Evolutionary conservation across 495 filamentous ascomycete genomes (phyloP), one percentile per base, ranked within the genome.

Genomic region (Talaromyces borbonicus): DNA sequence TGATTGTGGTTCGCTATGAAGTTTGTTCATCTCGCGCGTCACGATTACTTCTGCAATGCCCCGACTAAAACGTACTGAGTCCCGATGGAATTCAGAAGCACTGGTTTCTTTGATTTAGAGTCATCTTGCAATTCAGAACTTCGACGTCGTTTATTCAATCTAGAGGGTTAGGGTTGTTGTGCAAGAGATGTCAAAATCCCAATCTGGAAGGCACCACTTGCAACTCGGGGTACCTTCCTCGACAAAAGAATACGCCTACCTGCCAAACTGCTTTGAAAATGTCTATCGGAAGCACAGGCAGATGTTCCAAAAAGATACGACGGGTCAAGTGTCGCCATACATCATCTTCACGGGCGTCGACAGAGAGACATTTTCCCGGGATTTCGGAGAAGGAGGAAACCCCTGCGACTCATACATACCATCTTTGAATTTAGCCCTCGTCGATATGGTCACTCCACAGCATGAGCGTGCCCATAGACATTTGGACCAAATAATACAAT

Each of bases 361-460:
- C 8, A 18, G 8, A 46, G 43, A 35, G 15, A 46, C 43, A 14
- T 46, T 46, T 35, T 24, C 22, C 27, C 43, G 20, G 33, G 43
- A 46, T 20, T 46, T 46, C 20, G 18, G 14, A 18, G 26, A 32
- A 4, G 31, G 26, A 7, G 14, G 7, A 9, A 29, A 20, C 11
- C 14, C 19, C 19, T 35, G 20, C 30, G 44, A 47, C 15, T 43
- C 41, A n/a, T 47, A 47, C 20, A 31, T 38, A 32, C 44, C 44
- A 23, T 24, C 16, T 25, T 15, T 36, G 5, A 25, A 14, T 23
- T 19, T 36, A 4, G 12, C 37, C 8, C 5, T 47, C 1, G 30
- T 47, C 27, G 30, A 47, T 32, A 47, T 47, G 30, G 15, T 16
- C 22, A 36, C 44, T 12, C 30, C 8, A 37, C 18, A 8, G 18